A percentile compares a stretch with the other conserved stretches of the same genome.
These are phyloP conservation scores for Nakazawaea laoshanensis DNA, from an alignment of 805 yeast species.

Conservation along the genomic window DNA sequence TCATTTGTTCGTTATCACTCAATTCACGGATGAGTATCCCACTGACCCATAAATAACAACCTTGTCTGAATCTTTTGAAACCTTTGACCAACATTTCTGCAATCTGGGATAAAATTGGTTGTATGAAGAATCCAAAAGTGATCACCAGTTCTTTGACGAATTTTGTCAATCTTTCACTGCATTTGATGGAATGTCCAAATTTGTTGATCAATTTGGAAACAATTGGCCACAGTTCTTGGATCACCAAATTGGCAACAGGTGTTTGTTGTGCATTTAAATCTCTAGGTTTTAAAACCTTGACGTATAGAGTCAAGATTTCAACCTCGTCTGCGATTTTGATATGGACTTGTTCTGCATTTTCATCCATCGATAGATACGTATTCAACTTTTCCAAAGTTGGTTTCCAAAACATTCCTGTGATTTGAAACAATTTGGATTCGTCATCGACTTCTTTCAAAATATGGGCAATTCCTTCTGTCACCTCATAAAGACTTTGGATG, in stretches of 20 bases:
- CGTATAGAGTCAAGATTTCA: conserved; percentile 57
- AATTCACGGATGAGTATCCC: conserved; percentile 74
- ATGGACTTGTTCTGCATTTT: conserved; percentile 25
- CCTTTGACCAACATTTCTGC: conserved; percentile 64
- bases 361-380: conserved; percentile 9
- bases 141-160: conserved; percentile 59
- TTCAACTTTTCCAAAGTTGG: conserved; percentile 49
- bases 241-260: conserved; percentile 46
- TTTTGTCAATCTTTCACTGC: conserved; percentile 71
- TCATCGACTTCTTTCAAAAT: conserved; percentile 57
- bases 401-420: conserved; percentile 54
- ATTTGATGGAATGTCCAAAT: conserved; percentile 50
- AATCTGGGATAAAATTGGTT: conserved; percentile 53
- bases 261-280: conserved; percentile 27
- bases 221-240: conserved; percentile 53
- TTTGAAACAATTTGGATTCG: conserved; percentile 38
- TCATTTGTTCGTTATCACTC: conserved; percentile 42
- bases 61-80: conserved; percentile 59
- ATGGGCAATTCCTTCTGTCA: conserved; percentile 85
- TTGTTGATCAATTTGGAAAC: conserved; percentile 37
- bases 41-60: conserved; percentile 86
- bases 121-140: conserved; percentile 46
- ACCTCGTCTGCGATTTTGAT: conserved; percentile 61
- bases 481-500: conserved; percentile 61
- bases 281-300: conserved; percentile 45